Evolutionary conservation across 108 stramenopile genomes (phyloP), one percentile per base, ranked within the genome.

Genomic region (Skeletonema tropicum): DNA sequence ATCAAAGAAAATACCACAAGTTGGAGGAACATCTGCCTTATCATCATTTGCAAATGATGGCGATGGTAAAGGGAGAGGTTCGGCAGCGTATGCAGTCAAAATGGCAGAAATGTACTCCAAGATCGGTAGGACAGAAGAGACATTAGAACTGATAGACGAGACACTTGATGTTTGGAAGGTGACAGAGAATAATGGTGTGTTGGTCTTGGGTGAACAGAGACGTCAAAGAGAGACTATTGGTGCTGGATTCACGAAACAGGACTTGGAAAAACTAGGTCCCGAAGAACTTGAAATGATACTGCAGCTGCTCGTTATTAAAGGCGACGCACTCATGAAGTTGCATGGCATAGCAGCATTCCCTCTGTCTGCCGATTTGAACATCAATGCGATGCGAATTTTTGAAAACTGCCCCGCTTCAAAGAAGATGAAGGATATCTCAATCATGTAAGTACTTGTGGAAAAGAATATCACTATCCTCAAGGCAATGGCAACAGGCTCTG

Each of bases 91-190:
- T 49, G 77, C 77, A 6, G 66, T 79, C 10, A 66, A 64, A 49
- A 79, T 79, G 77, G 72, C 72, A 14, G 72, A 79, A 36, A 79
- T 79, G 77, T 79, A 79, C 32, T 21, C 55, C 19, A 79, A 73
- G 38, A 79, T 79, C 2, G 77, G 77, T 12, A 32, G 66, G 41
- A 55, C 36, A 13, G 77, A 79, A 25, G 72, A 79, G 23, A 68
- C 72, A 4, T 25, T 79, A 14, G 41, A 73, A 38, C 41, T 79
- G 0, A 55, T 79, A 2, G 77, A 79, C 8, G 77, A 79, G 36
- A 73, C 71, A 21, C 72, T 79, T 2, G 49, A 48, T 32, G 23
- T 59, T 21, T 79, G 71, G 64, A 73, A 66, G 26, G 29, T 29
- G 1, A 33, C 30, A 19, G 66, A 57, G 7, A 73, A 67, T 7